phyloP scores from a whole-genome alignment of 352 stramenopile genomes.

The Bremia lactucae region DNA sequence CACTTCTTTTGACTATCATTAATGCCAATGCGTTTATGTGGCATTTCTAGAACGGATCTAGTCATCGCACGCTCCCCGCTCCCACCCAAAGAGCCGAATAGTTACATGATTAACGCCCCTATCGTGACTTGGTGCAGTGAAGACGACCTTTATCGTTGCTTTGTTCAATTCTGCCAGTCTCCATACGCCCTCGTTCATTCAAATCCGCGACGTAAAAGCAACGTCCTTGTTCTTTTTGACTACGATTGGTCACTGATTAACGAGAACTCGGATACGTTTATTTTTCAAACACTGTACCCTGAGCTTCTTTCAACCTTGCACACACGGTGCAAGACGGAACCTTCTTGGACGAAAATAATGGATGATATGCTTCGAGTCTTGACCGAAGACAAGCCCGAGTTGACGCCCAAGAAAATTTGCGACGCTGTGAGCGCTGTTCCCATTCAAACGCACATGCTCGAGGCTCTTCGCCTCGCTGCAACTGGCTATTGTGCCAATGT shows the following conservation, averaged over 20 bases:
- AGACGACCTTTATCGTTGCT: constrained; percentile 32
- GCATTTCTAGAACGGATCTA: constrained; percentile 26
- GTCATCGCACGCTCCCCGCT: constrained; percentile 43
- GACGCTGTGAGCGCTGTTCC: constrained; percentile 38
- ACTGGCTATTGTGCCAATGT: constrained; percentile 30
- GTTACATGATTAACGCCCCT: constrained; percentile 18
- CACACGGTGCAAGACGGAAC: constrained; percentile 10
- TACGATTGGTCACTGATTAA: constrained; percentile 81
- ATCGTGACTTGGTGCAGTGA: constrained; percentile 43
- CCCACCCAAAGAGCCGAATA: constrained; percentile 22
- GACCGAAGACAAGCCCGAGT: constrained; percentile 24
- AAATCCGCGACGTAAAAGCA: constrained; percentile 3
- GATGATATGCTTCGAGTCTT: constrained; percentile 46
- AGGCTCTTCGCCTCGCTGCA: constrained; percentile 41
- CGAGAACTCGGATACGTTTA: constrained; percentile 71
- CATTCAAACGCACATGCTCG: constrained; percentile 55
- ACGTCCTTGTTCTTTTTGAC: constrained; percentile 64
- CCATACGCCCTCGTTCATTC: constrained; percentile 4
- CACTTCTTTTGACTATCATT: neutral
- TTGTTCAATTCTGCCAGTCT: constrained; percentile 20
- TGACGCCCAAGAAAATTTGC: constrained; percentile 28
- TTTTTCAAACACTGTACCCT: constrained; percentile 59
- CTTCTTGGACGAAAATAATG: constrained; percentile 59
- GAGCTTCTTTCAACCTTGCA: constrained; percentile 35
- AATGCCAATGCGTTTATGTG: too few relatives aligned